Percentiles rank a stretch among this genome's conserved stretches.
Conservation (phyloP, 2,329 filamentous ascomycete genomes). For the Microsporum ferrugineum region DNA sequence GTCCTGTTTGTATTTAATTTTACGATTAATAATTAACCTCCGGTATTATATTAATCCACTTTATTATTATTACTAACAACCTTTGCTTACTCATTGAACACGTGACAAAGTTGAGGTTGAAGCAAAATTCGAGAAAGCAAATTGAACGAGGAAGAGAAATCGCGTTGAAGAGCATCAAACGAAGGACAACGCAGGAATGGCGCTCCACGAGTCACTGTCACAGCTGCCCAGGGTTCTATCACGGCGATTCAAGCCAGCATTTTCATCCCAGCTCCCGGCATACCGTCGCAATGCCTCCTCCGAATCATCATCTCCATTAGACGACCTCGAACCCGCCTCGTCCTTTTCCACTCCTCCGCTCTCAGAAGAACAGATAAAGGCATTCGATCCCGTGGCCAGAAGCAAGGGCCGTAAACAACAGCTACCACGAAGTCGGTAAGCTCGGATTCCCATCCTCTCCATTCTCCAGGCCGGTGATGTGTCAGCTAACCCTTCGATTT, state of each 20-base stretch:
- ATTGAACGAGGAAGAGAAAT: neutral
- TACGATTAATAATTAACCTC: neutral
- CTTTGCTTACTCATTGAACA: neutral
- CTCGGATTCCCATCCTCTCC: neutral
- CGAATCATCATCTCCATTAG: constrained; percentile 23
- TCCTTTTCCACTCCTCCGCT: constrained; percentile 33
- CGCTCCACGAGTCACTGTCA: constrained; percentile 30
- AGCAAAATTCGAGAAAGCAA: neutral
- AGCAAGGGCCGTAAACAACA: constrained; percentile 35
- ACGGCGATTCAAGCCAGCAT: constrained; percentile 23
- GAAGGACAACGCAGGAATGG: constrained; percentile 22
- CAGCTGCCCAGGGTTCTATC: constrained; percentile 30
- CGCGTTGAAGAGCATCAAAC: neutral
- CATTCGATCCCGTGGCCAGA: constrained; percentile 41
- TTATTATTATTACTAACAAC: neutral
- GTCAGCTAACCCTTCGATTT: too few species aligned
- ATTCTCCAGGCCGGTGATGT: neutral
- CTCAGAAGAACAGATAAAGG: constrained; percentile 32
- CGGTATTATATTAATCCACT: neutral
- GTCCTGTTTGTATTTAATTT: neutral
- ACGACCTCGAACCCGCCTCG: constrained; percentile 39
- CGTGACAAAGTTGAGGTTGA: neutral
- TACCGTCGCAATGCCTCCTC: constrained; percentile 39
- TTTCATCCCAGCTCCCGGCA: constrained; percentile 23
- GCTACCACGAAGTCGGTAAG: constrained; percentile 45